Base-by-base conservation (phyloP, 768 basidiomycete species). In the Phylloporus arenicola region DNA sequence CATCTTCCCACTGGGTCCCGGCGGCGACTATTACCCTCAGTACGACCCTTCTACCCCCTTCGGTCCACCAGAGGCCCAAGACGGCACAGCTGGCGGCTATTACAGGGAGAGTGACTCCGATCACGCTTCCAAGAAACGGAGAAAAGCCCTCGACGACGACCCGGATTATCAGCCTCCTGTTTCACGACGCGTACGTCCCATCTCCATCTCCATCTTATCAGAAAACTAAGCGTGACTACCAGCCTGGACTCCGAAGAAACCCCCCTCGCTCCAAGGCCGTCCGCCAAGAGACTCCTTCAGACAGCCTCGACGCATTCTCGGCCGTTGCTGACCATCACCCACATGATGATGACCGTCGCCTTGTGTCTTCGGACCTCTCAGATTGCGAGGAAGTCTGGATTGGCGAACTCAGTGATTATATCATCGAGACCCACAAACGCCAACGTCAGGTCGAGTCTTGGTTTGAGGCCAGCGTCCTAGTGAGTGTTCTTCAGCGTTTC, bases 301-400 rank as follows among this genome's bases (percentile, higher is more conserved):
- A 65, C 8, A 55, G 52, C 29, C 43, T 57, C 24, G 66, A 65
- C 27, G 41, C 38, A 14, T 55, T 54, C 12, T 52, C 55, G 19
- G n/a, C 52, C 13, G 47, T 44, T 19, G 30, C 48, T 3, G 66
- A 68, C 9, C 58, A 53, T 33, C 63, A 52, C 44, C 64, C 59
- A 31, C 57, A 57, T 14, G 71, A 71, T 48, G 78, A 81, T 29
- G 76, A 75, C 27, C 68, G 58, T 42, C 70, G 70, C 34, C 70
- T 79, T 12, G 67, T 70, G 11, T 87, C 88, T 16, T 90, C 89
- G 19, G 89, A 92, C 73, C 71, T 92, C 54, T 88, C 89, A 25
- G 89, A 90, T 52, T 88, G 83, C 55, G 77, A 79, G 57, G 88
- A 90, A 52, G 62, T 92, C 14, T 92, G 90, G 90, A 69, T 72